Percentiles rank a stretch among this genome's conserved stretches.
These are phyloP conservation scores for Musa schizocarpa DNA, from an alignment of 176 grass and related monocot genomes.

Conservation along the genomic window DNA sequence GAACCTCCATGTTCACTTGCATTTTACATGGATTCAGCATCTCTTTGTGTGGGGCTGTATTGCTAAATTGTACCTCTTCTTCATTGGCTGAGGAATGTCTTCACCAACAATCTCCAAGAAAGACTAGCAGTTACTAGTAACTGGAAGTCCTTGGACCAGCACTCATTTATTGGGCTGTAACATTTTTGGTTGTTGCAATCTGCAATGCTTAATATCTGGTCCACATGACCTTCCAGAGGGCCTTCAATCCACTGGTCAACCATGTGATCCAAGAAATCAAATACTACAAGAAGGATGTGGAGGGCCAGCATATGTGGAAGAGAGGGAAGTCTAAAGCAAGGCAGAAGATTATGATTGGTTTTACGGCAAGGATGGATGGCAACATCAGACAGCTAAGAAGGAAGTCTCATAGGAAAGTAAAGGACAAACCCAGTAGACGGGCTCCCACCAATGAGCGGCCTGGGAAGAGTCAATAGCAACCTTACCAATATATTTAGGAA, in stretches of 20 bases:
- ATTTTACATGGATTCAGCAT: slow-evolving; percentile 99
- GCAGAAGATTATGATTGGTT: slow-evolving; percentile 81
- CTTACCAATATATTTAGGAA: too few relatives aligned
- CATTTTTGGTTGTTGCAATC: slow-evolving; percentile 57
- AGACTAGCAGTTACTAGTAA: slow-evolving; percentile 44
- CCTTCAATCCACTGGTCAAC: slow-evolving; percentile 73
- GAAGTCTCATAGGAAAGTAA: slow-evolving; percentile 60
- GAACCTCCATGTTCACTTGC: slow-evolving; percentile 94
- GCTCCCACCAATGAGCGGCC: too few relatives aligned
- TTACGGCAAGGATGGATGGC: slow-evolving; percentile 81
- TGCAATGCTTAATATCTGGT: slow-evolving; percentile 78
- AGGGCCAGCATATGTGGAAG: slow-evolving; percentile 90
- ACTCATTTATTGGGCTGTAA: slow-evolving; percentile 60
- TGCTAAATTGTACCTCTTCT: slow-evolving; percentile 79
- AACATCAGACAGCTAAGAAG: slow-evolving; percentile 87
- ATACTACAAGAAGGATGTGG: slow-evolving; percentile 58
- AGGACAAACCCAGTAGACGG: too few relatives aligned
- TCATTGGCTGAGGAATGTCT: slow-evolving; percentile 52
- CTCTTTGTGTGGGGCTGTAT: slow-evolving; percentile 91
- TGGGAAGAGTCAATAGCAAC: too few relatives aligned
- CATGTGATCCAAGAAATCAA: slow-evolving; percentile 98
- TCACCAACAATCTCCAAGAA: slow-evolving; percentile 39
- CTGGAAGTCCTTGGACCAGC: slow-evolving; percentile 68
- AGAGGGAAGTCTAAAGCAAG: slow-evolving; percentile 79
- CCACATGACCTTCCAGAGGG: slow-evolving; percentile 80